A percentile compares a stretch with the other conserved stretches of the same genome.
These are phyloP conservation scores for Naganishia liquefaciens DNA, from an alignment of 1,284 basidiomycete species.

Conservation along the genomic window DNA sequence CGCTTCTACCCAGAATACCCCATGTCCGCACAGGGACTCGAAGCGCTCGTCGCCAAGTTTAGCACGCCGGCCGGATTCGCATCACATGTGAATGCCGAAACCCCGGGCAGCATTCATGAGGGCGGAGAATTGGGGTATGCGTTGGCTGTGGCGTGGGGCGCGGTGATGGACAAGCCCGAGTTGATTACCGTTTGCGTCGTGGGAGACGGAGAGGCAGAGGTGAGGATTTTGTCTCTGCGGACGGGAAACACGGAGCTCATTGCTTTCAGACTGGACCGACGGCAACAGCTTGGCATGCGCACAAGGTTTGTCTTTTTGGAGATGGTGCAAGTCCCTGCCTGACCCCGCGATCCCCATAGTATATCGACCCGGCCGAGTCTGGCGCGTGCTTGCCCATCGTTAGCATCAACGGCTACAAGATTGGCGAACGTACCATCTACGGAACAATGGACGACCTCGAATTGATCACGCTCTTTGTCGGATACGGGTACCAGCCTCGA, in stretches of 20 bases:
- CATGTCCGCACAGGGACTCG: constrained; percentile 65
- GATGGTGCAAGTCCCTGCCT: too few relatives aligned
- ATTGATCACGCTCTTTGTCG: constrained; percentile 66
- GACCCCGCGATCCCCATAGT: constrained; percentile 79
- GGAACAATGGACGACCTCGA: constrained; percentile 89
- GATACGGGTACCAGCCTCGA: constrained; percentile 82
- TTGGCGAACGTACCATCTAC: constrained; percentile 81
- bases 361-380: constrained; percentile 84
- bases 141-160: constrained; percentile 76
- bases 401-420: constrained; percentile 71
- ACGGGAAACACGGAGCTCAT: too few relatives aligned
- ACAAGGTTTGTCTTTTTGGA: constrained; percentile 4
- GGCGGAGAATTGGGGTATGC: constrained; percentile 88
- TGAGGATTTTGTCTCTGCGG: neutral
- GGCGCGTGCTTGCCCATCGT: constrained; percentile 85
- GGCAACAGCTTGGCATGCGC: constrained; percentile 19
- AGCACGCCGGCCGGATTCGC: constrained; percentile 57
- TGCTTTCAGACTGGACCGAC: constrained; percentile 10
- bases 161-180: constrained; percentile 84
- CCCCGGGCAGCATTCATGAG: constrained; percentile 84
- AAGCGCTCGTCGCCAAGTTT: constrained; percentile 56
- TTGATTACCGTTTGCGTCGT: constrained; percentile 75
- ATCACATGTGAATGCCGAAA: constrained; percentile 61
- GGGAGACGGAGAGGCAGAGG: constrained; percentile 73
- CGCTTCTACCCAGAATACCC: constrained; percentile 72